These are phyloP conservation scores for Coemansia sp. DNA, from an alignment of 192 early-diverging fungal genomes.

Conservation along the genomic window DNA sequence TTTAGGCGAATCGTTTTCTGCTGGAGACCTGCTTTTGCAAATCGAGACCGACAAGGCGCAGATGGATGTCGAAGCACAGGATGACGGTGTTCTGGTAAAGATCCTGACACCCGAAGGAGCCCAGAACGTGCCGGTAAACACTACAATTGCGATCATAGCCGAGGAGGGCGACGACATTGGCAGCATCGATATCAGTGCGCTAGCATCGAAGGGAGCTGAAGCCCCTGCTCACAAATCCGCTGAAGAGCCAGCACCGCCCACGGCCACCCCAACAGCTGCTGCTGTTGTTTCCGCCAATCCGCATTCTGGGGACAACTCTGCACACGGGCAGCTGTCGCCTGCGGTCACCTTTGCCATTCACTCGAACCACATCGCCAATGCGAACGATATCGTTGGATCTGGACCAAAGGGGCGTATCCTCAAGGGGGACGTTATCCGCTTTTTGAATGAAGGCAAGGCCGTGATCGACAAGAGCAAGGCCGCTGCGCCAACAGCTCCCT, in stretches of 20 bases:
- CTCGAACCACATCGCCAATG: slow-evolving; percentile 45
- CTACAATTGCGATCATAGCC: slow-evolving; percentile 78
- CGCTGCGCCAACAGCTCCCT: background rate
- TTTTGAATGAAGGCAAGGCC: slow-evolving; percentile 55
- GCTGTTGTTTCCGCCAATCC: slow-evolving; percentile 25
- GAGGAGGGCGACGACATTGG: slow-evolving; percentile 86
- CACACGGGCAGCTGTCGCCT: slow-evolving; percentile 33
- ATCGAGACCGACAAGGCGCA: slow-evolving; percentile 99
- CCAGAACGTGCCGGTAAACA: slow-evolving; percentile 72
- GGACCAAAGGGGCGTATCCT: slow-evolving; percentile 70
- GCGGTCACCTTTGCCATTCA: slow-evolving; percentile 52
- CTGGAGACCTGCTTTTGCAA: slow-evolving; percentile 90
- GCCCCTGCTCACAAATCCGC: background rate
- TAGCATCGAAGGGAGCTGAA: slow-evolving; percentile 9
- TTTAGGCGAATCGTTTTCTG: slow-evolving; percentile 75
- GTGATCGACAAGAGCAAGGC: slow-evolving; percentile 46
- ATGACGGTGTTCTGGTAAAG: slow-evolving; percentile 95
- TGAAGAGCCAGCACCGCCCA: background rate
- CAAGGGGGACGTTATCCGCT: slow-evolving; percentile 73
- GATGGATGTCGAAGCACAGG: slow-evolving; percentile 99
- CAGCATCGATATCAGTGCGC: slow-evolving; percentile 68
- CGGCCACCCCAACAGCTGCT: slow-evolving; percentile 20
- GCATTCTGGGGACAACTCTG: slow-evolving; percentile 18
- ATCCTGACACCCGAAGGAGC: slow-evolving; percentile 69
- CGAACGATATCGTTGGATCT: slow-evolving; percentile 52